Evolutionary conservation across 2,329 filamentous ascomycete species (phyloP).

Genomic region (Lachnellula cervina): DNA sequence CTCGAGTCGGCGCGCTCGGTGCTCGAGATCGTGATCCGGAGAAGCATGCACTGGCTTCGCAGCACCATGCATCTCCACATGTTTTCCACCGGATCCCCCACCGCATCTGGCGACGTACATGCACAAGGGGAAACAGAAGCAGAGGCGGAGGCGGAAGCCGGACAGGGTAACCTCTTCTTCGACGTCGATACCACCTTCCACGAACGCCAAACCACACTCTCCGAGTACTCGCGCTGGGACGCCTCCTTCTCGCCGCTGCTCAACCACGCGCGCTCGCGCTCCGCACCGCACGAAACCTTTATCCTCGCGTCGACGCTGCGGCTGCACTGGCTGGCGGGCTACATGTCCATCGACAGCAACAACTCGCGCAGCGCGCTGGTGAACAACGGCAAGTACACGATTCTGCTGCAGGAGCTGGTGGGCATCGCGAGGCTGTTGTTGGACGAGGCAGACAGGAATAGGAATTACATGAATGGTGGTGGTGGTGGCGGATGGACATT

Average conservation of each 20-base stretch:
- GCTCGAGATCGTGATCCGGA: conserved; percentile 19
- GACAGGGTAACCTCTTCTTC: conserved; percentile 10
- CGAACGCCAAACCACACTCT: conserved; percentile 15
- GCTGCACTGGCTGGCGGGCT: conserved; percentile 21
- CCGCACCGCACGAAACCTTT: conserved; percentile 11
- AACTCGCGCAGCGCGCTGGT: conserved; percentile 10
- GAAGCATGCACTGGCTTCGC: conserved; percentile 24
- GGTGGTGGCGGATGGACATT: conserved; percentile 3
- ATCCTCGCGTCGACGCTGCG: conserved; percentile 14
- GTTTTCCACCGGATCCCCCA: conserved; percentile 3
- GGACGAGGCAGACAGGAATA: not conserved
- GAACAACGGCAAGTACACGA: conserved; percentile 9
- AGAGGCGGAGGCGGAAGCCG: not conserved
- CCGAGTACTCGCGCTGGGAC: conserved; percentile 24
- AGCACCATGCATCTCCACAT: conserved; percentile 21
- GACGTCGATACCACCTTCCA: conserved; percentile 21
- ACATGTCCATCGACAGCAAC: conserved; percentile 18
- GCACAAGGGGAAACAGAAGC: too few relatives aligned
- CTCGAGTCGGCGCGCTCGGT: conserved; percentile 13
- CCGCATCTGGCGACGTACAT: too few relatives aligned
- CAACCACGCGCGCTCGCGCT: conserved; percentile 10
- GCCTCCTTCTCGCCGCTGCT: conserved; percentile 19
- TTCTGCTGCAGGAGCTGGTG: conserved; percentile 15
- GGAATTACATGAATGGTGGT: not conserved
- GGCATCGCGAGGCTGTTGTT: conserved; percentile 13